These are phyloP conservation scores for Aspergillus sp. DNA, from an alignment of 2,329 filamentous ascomycete species.

Conservation along the genomic window DNA sequence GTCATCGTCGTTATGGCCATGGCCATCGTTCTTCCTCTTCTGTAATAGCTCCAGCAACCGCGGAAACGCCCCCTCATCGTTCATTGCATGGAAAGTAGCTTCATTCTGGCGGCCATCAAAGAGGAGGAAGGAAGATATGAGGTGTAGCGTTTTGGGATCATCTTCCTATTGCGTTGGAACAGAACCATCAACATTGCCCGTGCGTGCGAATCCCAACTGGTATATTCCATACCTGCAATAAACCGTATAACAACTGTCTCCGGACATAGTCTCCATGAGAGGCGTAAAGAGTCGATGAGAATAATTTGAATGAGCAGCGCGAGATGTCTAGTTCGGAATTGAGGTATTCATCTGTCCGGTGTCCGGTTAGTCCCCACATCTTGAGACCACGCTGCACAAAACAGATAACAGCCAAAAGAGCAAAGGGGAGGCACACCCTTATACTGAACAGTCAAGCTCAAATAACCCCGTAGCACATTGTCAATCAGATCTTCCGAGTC, in stretches of 20 bases:
- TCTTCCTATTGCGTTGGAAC: slow-evolving; percentile 61
- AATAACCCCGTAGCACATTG: slow-evolving; percentile 75
- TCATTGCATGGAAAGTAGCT: slow-evolving; percentile 76
- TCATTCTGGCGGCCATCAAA: slow-evolving; percentile 79
- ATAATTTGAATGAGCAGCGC: slow-evolving; percentile 70
- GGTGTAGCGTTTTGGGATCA: slow-evolving; percentile 68
- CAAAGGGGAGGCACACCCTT: slow-evolving; percentile 44
- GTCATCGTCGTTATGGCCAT: slow-evolving; percentile 23
- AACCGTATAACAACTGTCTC: slow-evolving; percentile 83
- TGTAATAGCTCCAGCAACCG: slow-evolving; percentile 77
- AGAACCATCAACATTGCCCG: background rate
- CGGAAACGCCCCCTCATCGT: slow-evolving; percentile 74
- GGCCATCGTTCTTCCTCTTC: slow-evolving; percentile 46
- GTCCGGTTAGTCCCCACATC: slow-evolving; percentile 12
- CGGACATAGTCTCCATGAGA: slow-evolving; percentile 79
- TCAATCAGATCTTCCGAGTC: slow-evolving; percentile 65
- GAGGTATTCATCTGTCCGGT: slow-evolving; percentile 57
- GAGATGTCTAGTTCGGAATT: slow-evolving; percentile 72
- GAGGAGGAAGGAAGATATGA: slow-evolving; percentile 75
- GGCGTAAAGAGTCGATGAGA: slow-evolving; percentile 67
- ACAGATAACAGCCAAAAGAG: background rate
- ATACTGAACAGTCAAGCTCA: slow-evolving; percentile 68
- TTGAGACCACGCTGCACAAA: slow-evolving; percentile 1
- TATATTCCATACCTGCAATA: slow-evolving; percentile 55
- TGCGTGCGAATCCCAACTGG: background rate